These are phyloP conservation scores for Saccharomyces hybrid DNA, from an alignment of 1,139 yeast species.

Conservation along the genomic window DNA sequence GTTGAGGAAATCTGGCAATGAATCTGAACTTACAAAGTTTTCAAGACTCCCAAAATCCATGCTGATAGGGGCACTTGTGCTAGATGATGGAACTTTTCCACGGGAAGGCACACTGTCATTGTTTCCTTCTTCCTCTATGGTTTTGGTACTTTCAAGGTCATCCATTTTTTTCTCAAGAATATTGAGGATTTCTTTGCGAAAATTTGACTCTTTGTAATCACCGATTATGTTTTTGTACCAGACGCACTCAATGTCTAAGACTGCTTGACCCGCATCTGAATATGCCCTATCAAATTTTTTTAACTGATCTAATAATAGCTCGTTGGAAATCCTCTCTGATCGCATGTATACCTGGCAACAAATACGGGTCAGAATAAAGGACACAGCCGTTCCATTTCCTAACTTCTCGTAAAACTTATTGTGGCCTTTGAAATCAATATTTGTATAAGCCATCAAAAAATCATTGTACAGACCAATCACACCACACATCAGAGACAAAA, in stretches of 20 bases:
- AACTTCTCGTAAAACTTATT: neutral
- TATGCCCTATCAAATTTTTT: neutral
- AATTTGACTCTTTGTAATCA: neutral
- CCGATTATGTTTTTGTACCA: neutral
- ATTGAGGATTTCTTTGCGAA: neutral
- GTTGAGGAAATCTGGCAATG: neutral
- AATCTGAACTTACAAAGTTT: neutral
- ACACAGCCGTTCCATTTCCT: neutral
- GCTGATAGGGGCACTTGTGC: neutral
- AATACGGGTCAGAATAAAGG: constrained; percentile 6
- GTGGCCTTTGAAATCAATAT: neutral
- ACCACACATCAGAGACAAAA: neutral
- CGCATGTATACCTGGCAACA: constrained; percentile 6
- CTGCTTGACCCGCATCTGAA: neutral
- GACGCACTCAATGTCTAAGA: neutral
- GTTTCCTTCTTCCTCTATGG: neutral
- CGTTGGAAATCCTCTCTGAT: neutral
- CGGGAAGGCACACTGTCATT: too few species aligned
- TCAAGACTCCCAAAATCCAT: neutral
- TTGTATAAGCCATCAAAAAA: neutral
- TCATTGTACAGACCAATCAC: neutral
- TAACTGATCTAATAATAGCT: neutral
- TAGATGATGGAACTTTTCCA: too few species aligned
- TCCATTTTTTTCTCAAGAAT: neutral
- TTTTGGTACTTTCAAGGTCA: neutral